A percentile compares a stretch with the other conserved stretches of the same genome.
Evolutionary conservation across 2,329 filamentous ascomycete species (phyloP).

Genomic region (Teratosphaeria viscida): DNA sequence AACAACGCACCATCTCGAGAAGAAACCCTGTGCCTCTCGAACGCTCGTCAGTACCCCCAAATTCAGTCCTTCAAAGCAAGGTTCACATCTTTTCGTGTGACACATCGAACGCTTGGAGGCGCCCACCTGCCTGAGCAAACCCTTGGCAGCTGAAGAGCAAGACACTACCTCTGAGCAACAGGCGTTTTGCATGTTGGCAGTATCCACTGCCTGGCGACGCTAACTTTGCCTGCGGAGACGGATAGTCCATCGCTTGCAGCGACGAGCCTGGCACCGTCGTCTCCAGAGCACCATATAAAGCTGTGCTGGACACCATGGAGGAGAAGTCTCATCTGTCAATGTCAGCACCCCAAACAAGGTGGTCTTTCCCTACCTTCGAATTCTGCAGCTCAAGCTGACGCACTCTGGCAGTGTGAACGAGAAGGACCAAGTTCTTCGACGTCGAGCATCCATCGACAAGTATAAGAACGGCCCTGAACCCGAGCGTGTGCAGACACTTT

Average conservation of each 20-base stretch:
- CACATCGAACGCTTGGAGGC: background rate
- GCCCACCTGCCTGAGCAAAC: background rate
- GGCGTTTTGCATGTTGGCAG: background rate
- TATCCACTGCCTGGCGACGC: background rate
- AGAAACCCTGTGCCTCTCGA: background rate
- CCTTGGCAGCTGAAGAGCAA: background rate
- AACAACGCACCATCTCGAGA: background rate
- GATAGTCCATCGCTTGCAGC: background rate
- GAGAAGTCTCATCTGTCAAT: background rate
- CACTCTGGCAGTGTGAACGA: background rate
- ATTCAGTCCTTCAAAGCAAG: background rate
- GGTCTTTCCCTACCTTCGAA: background rate
- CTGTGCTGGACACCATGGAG: background rate
- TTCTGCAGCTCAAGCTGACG: background rate
- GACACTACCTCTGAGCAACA: background rate
- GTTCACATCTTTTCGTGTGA: background rate
- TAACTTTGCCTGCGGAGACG: background rate
- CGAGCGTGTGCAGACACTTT: background rate
- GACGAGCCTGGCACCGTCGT: background rate
- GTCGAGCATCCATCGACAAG: background rate
- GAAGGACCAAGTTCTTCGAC: background rate
- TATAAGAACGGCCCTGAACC: background rate
- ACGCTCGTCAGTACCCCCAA: background rate
- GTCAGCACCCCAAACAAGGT: background rate
- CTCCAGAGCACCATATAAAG: background rate